Conservation (phyloP, 495 filamentous ascomycete genomes). For the Daldinia concentrica region DNA sequence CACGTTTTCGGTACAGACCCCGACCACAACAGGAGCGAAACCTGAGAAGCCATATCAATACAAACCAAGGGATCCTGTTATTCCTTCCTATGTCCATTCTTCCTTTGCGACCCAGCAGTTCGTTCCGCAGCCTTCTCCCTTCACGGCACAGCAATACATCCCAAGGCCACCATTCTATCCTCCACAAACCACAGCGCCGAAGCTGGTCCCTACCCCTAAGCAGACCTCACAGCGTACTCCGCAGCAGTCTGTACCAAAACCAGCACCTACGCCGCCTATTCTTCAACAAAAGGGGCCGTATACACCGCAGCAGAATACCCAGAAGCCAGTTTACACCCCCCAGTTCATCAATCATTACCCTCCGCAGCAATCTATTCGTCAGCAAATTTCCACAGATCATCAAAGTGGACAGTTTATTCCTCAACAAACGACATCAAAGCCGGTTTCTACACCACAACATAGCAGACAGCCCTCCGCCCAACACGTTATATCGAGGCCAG, state of each 20-base stretch:
- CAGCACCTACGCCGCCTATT: slow-evolving; percentile 17
- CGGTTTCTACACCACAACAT: slow-evolving; percentile 6
- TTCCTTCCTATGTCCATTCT: slow-evolving; percentile 45
- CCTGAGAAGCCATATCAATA: slow-evolving; percentile 63
- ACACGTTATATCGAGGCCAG: slow-evolving; percentile 34
- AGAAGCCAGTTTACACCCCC: background rate
- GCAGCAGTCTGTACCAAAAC: slow-evolving; percentile 21
- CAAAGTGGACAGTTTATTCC: background rate
- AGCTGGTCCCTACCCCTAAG: slow-evolving; percentile 10
- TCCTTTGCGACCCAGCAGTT: slow-evolving; percentile 55
- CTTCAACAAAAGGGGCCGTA: background rate
- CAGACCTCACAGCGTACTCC: slow-evolving; percentile 13
- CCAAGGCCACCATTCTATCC: slow-evolving; percentile 29
- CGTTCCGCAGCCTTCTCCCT: slow-evolving; percentile 43
- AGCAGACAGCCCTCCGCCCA: slow-evolving; percentile 26
- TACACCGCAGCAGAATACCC: background rate
- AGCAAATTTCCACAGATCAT: background rate
- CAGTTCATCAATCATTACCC: background rate
- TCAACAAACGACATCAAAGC: slow-evolving; percentile 4
- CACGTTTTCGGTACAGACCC: slow-evolving; percentile 44
- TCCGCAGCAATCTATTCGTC: slow-evolving; percentile 2
- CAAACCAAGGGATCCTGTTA: slow-evolving; percentile 57
- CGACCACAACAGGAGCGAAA: slow-evolving; percentile 35
- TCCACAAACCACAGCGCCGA: slow-evolving; percentile 20
- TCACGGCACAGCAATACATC: slow-evolving; percentile 36